Percentiles rank a stretch among this genome's conserved stretches.
These are phyloP conservation scores for Fragilaria radians DNA, from an alignment of 108 stramenopile genomes.

Conservation along the genomic window DNA sequence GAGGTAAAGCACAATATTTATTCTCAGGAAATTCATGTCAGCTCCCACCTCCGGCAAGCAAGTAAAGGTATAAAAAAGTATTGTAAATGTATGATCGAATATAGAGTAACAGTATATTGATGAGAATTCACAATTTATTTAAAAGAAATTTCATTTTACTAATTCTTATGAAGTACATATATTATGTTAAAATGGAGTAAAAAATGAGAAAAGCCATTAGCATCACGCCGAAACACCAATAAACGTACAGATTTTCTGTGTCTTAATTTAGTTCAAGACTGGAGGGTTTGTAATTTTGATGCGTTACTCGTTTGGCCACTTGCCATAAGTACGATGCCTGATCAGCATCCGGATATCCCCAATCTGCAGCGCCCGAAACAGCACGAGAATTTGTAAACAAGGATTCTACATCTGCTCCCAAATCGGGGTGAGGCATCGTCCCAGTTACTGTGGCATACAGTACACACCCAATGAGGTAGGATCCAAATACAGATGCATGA, in stretches of 20 bases:
- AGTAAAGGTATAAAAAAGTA: too few relatives aligned
- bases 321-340: conserved; percentile 29
- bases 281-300: neutral
- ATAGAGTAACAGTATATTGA: neutral
- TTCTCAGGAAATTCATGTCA: neutral
- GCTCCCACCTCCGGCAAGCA: too few relatives aligned
- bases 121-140: neutral
- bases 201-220: neutral
- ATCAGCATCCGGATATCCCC: conserved; percentile 26
- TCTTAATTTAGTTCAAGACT: neutral
- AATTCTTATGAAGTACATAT: neutral
- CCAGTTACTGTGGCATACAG: conserved; percentile 39
- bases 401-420: conserved; percentile 15
- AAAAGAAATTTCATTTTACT: neutral
- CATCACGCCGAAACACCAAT: neutral
- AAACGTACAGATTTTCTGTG: neutral
- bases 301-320: conserved; percentile 33
- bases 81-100: too few relatives aligned
- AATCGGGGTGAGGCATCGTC: conserved; percentile 29
- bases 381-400: conserved; percentile 26
- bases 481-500: conserved; percentile 42
- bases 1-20: neutral
- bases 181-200: neutral
- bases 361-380: conserved; percentile 20
- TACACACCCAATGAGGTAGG: conserved; percentile 36